Conservation (phyloP, 116 monocot genomes). For the Zostera marina region DNA sequence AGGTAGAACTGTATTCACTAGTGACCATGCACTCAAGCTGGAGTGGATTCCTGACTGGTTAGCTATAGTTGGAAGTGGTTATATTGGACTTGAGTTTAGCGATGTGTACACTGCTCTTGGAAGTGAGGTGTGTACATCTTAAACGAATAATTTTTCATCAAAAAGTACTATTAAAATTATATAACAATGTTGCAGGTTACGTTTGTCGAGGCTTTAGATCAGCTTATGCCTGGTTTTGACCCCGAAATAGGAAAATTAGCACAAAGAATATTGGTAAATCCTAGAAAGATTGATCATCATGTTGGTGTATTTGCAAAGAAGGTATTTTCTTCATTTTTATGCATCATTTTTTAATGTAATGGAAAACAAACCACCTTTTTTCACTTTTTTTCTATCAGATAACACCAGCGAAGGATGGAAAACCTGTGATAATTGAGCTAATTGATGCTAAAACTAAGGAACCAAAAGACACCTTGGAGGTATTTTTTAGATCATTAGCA, state of each 20-base stretch:
- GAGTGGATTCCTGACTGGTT: constrained; percentile 98
- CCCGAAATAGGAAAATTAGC: constrained; percentile 97
- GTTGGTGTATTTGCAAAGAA: constrained; percentile 92
- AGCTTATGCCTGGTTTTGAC: constrained; percentile 99
- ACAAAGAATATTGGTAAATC: constrained; percentile 85
- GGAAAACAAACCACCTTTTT: neutral
- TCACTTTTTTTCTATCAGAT: constrained; percentile 36
- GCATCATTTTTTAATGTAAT: neutral
- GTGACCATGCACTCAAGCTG: constrained; percentile 97
- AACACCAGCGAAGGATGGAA: constrained; percentile 94
- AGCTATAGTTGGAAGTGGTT: constrained; percentile 95
- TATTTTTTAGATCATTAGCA: constrained; percentile 6
- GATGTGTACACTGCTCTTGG: constrained; percentile 99
- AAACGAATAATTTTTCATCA: neutral
- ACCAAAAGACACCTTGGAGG: constrained; percentile 77
- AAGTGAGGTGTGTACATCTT: constrained; percentile 58
- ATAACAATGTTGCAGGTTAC: constrained; percentile 44
- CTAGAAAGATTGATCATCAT: constrained; percentile 83
- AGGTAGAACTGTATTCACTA: constrained; percentile 97
- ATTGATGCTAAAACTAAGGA: constrained; percentile 97
- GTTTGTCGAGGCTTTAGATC: constrained; percentile 95
- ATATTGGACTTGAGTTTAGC: constrained; percentile 99
- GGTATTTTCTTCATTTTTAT: constrained; percentile 20
- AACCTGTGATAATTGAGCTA: constrained; percentile 85
- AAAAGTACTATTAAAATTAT: neutral